Evolutionary conservation across 1,139 yeast genomes (phyloP), one percentile per base, ranked within the genome.

Genomic region (Kurtzmaniella quercitrusa): DNA sequence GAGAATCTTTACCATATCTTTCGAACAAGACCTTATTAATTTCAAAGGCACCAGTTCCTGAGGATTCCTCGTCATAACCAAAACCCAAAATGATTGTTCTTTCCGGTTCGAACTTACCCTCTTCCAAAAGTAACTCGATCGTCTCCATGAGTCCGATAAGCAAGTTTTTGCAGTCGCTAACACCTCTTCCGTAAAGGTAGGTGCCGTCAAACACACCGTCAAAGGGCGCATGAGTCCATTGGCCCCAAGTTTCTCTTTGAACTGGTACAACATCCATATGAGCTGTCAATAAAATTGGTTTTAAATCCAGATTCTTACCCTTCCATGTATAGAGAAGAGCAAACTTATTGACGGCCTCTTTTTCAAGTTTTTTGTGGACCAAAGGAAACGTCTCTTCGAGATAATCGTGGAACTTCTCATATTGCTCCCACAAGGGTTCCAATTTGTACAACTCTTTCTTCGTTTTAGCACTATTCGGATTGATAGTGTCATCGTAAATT

Each of bases 201-300:
- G 60, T 59, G 1, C 74, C 76, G 47, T 71, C 76, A 45, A 54
- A 68, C 5, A 55, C 56, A 3, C 75, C 79, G 19, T 59, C 65
- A 45, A 63, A 74, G 1, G 80, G 79, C 2, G 71, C 69, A 48
- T 60, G 62, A 2, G 55, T 58, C 80, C 80, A 74, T 45, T 67
- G 59, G 30, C 57, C 50, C 3, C 67, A 39, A 0, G 78, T 69
- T 20, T 64, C 69, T 20, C 52, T 50, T 41, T 68, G 71, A n/a
- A 72, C 72, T 1, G 80, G 80, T 12, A 73, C 78, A 14, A 72
- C 77, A 48, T 74, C 80, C 51, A 68, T 74, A 49, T 76, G 81
- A 1, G 74, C 78, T 47, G 73, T 61, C 42, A 74, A 59, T 44
- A 74, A 46, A 1, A 74, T 42, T 3, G 80, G 80, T 47, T 71